Conservation (phyloP, 2,329 filamentous ascomycete species). For the Geosmithia putterillii region DNA sequence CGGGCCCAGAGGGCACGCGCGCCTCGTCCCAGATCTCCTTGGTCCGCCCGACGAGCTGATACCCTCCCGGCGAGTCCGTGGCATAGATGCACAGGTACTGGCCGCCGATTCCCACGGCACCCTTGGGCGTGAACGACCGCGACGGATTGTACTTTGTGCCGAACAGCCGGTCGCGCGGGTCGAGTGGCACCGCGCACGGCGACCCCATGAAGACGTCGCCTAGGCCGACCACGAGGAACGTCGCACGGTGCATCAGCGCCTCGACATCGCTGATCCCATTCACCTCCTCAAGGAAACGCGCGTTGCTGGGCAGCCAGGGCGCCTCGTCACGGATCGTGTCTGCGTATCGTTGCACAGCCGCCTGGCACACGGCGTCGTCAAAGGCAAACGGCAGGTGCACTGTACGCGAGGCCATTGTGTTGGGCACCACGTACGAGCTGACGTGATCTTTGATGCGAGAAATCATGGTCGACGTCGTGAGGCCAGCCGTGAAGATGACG, state of each 20-base stretch:
- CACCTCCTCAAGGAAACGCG: conserved; percentile 33
- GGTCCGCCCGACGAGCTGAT: conserved; percentile 22
- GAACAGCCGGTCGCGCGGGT: conserved; percentile 19
- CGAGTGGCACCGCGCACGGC: conserved; percentile 20
- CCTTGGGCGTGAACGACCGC: conserved; percentile 20
- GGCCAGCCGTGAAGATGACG: conserved; percentile 12
- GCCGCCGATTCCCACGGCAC: conserved; percentile 21
- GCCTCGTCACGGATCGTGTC: conserved; percentile 49
- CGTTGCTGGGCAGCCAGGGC: conserved; percentile 49
- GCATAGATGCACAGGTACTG: conserved; percentile 26
- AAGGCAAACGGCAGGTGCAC: conserved; percentile 24
- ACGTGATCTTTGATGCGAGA: conserved; percentile 9
- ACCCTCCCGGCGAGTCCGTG: conserved; percentile 22
- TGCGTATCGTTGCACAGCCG: conserved; percentile 47
- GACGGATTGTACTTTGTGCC: conserved; percentile 25
- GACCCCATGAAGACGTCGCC: conserved; percentile 26
- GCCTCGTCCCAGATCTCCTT: conserved; percentile 17
- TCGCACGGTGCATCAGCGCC: conserved; percentile 14
- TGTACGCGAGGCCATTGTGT: conserved; percentile 13
- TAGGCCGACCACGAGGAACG: conserved; percentile 22
- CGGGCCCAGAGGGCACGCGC: neutral
- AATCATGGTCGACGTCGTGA: conserved; percentile 9
- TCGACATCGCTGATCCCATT: conserved; percentile 18
- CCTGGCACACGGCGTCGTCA: conserved; percentile 23
- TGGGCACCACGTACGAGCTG: conserved; percentile 9